A percentile compares a stretch with the other conserved stretches of the same genome.
Evolutionary conservation across 2,329 filamentous ascomycete species (phyloP).

Genomic region (Fusarium udum): DNA sequence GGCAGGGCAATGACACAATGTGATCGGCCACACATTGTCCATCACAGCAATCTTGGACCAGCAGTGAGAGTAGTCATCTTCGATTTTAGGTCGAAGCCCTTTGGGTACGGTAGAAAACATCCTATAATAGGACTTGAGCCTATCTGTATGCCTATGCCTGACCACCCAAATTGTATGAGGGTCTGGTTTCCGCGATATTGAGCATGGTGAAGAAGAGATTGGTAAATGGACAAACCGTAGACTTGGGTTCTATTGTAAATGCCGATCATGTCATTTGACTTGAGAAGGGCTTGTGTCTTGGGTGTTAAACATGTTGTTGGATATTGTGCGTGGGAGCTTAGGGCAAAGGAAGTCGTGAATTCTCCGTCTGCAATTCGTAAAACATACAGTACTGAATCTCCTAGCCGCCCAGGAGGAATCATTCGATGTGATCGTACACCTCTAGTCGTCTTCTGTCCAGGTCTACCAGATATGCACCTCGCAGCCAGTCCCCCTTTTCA

Average conservation of each 20-base stretch:
- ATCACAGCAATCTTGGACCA: neutral
- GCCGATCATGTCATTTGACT: neutral
- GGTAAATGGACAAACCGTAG: neutral
- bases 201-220: neutral
- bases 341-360: neutral
- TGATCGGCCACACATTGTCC: neutral
- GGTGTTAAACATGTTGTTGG: neutral
- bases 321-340: neutral
- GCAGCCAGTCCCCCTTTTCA: neutral
- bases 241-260: neutral
- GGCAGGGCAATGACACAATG: neutral
- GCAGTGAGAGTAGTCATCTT: neutral
- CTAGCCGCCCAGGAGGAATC: neutral
- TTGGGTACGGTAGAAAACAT: neutral
- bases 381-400: neutral
- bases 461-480: neutral
- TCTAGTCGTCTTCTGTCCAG: neutral
- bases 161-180: neutral
- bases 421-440: neutral
- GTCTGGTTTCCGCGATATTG: neutral
- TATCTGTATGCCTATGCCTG: neutral
- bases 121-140: neutral
- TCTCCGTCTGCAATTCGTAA: conserved; percentile 5
- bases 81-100: neutral
- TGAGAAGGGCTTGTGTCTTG: neutral